A percentile compares a stretch with the other conserved stretches of the same genome.
Conservation (phyloP, 1,284 basidiomycete species). For the Ceratobasidium sp. region DNA sequence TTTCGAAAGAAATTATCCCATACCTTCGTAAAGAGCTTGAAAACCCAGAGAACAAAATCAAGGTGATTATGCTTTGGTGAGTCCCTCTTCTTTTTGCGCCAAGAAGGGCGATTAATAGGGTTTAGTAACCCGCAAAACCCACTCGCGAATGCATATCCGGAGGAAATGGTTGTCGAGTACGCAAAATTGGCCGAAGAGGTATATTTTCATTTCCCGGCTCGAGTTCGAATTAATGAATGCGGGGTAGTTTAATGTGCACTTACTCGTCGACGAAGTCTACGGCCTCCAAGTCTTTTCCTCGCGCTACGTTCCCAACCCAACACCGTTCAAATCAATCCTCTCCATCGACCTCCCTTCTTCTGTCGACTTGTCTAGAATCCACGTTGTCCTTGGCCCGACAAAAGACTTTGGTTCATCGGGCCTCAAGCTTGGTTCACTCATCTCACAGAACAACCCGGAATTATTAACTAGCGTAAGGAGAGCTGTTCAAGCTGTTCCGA, state of each 20-base stretch:
- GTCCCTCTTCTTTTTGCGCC: background rate
- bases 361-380: slow-evolving; percentile 30
- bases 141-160: slow-evolving; percentile 25
- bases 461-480: slow-evolving; percentile 23
- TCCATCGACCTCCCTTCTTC: slow-evolving; percentile 9
- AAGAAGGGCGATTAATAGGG: background rate
- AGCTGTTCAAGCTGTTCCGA: slow-evolving; percentile 14
- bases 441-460: slow-evolving; percentile 42
- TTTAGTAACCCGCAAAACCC: slow-evolving; percentile 42
- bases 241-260: slow-evolving; percentile 35
- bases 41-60: slow-evolving; percentile 14
- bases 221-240: background rate
- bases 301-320: slow-evolving; percentile 29
- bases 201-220: background rate
- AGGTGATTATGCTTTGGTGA: slow-evolving; percentile 25
- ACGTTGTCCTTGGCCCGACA: slow-evolving; percentile 37
- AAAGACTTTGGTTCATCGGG: slow-evolving; percentile 42
- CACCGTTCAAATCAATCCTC: slow-evolving; percentile 35
- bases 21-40: slow-evolving; percentile 15
- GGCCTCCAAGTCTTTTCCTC: slow-evolving; percentile 37
- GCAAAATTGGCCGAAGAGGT: slow-evolving; percentile 30
- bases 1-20: background rate
- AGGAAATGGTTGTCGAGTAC: slow-evolving; percentile 24
- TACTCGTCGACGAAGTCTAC: slow-evolving; percentile 39
- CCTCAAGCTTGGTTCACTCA: slow-evolving; percentile 36